phyloP scores from a whole-genome alignment of 2,329 filamentous ascomycete genomes.

The Raffaelea deltoideospora region DNA sequence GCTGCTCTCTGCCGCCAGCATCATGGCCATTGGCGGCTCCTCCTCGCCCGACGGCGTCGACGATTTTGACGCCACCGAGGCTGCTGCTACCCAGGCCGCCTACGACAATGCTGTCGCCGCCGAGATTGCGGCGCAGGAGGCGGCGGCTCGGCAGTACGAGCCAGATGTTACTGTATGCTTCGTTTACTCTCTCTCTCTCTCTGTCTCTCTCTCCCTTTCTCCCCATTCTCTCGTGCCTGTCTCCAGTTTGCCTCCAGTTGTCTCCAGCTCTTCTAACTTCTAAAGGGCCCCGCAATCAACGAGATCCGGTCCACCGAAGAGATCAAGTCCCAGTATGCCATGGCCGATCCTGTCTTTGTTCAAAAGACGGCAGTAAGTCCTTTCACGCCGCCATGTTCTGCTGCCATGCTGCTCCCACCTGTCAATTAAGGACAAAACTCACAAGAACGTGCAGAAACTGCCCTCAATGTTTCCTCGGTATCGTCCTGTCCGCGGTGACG shows the following conservation, averaged over 20 bases:
- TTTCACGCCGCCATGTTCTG: slow-evolving; percentile 7
- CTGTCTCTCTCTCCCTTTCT: slow-evolving; percentile 13
- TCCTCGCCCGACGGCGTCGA: too few relatives aligned
- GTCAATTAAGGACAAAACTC: too few relatives aligned
- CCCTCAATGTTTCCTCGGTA: slow-evolving; percentile 77
- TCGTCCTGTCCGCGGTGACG: slow-evolving; percentile 77
- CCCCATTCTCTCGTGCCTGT: too few relatives aligned
- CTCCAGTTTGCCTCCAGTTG: too few relatives aligned
- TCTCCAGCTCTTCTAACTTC: too few relatives aligned
- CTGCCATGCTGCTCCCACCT: not conserved
- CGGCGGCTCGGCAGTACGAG: slow-evolving; percentile 42
- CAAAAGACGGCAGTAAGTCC: slow-evolving; percentile 67
- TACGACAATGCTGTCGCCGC: slow-evolving; percentile 13
- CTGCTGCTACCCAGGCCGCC: not conserved
- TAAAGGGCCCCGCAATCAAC: slow-evolving; percentile 80
- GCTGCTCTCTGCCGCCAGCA: too few relatives aligned
- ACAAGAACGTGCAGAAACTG: slow-evolving; percentile 59
- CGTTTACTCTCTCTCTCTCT: not conserved
- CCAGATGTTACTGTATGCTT: slow-evolving; percentile 36
- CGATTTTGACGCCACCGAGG: not conserved
- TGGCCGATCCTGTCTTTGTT: slow-evolving; percentile 71
- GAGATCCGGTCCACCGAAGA: slow-evolving; percentile 59
- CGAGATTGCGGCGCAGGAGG: slow-evolving; percentile 43
- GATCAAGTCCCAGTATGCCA: slow-evolving; percentile 75
- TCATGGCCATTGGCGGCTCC: too few relatives aligned